phyloP scores from a whole-genome alignment of 2,329 filamentous ascomycete genomes.

The Nemania sp. region DNA sequence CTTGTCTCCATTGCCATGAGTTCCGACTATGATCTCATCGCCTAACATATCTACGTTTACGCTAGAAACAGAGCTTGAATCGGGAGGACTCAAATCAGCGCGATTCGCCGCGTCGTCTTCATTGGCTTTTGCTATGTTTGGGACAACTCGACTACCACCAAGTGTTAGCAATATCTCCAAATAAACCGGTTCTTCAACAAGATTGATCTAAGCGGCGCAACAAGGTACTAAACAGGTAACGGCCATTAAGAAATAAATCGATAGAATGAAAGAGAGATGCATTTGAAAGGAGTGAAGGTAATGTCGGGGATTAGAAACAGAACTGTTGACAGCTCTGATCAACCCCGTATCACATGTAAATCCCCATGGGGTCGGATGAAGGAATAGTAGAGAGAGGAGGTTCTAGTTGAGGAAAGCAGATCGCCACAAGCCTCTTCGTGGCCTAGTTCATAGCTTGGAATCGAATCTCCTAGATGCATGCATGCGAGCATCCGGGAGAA shows the following conservation, averaged over 20 bases:
- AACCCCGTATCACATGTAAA: not conserved
- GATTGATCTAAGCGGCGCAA: not conserved
- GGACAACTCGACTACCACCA: constrained; percentile 38
- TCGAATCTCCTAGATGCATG: not conserved
- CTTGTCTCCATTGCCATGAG: constrained; percentile 56
- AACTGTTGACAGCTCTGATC: not conserved
- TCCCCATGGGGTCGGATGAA: not conserved
- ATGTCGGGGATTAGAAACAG: not conserved
- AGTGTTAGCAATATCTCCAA: constrained; percentile 26
- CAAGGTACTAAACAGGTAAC: not conserved
- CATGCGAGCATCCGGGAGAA: not conserved
- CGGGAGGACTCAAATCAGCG: constrained; percentile 60
- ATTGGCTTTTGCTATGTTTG: constrained; percentile 46
- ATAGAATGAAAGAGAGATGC: not conserved
- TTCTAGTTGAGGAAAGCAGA: not conserved
- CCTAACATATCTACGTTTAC: constrained; percentile 57
- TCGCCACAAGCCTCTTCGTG: not conserved
- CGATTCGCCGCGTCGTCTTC: constrained; percentile 55
- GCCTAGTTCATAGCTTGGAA: not conserved
- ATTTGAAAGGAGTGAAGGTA: not conserved
- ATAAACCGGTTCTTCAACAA: not conserved
- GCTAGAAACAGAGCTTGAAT: constrained; percentile 57
- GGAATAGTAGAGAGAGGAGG: not conserved
- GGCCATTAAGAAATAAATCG: not conserved
- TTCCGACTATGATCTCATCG: constrained; percentile 67